These are phyloP conservation scores for Amanita rubescens DNA, from an alignment of 768 basidiomycete species.

Conservation along the genomic window DNA sequence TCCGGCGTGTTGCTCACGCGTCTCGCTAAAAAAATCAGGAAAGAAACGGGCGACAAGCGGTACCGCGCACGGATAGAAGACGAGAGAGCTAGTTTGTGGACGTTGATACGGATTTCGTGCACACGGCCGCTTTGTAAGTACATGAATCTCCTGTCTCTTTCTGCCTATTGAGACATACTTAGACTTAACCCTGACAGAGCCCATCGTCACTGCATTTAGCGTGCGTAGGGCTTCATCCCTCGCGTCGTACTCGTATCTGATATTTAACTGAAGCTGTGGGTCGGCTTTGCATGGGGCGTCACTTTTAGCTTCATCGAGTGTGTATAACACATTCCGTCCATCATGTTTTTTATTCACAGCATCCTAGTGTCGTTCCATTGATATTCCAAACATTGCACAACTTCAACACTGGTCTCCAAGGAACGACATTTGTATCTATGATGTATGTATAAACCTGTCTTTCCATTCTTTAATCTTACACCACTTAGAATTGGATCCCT, in stretches of 20 bases:
- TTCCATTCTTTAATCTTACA: not conserved
- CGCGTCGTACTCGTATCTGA: not conserved
- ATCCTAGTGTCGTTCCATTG: slow-evolving; percentile 42
- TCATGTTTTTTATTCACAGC: not conserved
- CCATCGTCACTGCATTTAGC: slow-evolving; percentile 65
- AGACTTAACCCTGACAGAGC: slow-evolving; percentile 69
- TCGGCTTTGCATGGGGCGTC: slow-evolving; percentile 72
- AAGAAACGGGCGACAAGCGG: slow-evolving; percentile 53
- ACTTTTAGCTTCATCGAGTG: slow-evolving; percentile 36
- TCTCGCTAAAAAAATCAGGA: slow-evolving; percentile 55
- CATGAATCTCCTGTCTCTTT: not conserved
- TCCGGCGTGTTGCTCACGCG: slow-evolving; percentile 60
- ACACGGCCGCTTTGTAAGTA: slow-evolving; percentile 66
- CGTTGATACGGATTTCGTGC: slow-evolving; percentile 62
- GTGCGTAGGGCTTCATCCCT: slow-evolving; percentile 33
- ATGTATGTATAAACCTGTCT: slow-evolving; percentile 25
- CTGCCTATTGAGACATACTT: not conserved
- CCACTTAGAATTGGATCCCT: slow-evolving; percentile 45
- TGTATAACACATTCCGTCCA: slow-evolving; percentile 32
- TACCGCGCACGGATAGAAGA: slow-evolving; percentile 61
- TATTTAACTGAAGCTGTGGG: slow-evolving; percentile 38
- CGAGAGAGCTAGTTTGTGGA: slow-evolving; percentile 46
- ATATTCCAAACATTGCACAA: slow-evolving; percentile 50
- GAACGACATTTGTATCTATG: slow-evolving; percentile 52
- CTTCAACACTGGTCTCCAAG: slow-evolving; percentile 53